phyloP scores from a whole-genome alignment of 2,329 filamentous ascomycete genomes.

The Cucurbitaria berberidis region DNA sequence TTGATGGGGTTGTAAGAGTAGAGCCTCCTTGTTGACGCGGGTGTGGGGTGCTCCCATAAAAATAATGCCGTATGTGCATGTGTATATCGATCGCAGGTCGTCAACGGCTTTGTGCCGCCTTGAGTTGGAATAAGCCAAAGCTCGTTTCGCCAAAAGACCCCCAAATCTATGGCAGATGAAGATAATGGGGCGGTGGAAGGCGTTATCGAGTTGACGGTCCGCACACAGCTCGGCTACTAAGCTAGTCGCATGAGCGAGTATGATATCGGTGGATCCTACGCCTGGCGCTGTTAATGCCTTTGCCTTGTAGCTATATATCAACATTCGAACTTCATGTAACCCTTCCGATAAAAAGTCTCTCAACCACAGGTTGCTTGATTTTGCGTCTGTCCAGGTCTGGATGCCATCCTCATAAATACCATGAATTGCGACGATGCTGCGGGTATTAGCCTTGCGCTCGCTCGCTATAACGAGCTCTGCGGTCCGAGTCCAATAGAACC shows the following conservation, averaged over 20 bases:
- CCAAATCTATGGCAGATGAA: constrained; percentile 78
- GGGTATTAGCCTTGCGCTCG: constrained; percentile 6
- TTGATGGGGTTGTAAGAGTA: constrained; percentile 8
- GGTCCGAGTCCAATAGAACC: neutral
- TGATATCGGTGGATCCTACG: constrained; percentile 21
- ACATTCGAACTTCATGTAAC: constrained; percentile 25
- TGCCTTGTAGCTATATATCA: constrained; percentile 36
- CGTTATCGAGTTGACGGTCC: constrained; percentile 56
- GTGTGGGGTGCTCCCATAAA: constrained; percentile 28
- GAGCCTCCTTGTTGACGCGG: constrained; percentile 18
- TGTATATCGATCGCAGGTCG: constrained; percentile 70
- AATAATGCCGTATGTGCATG: constrained; percentile 69
- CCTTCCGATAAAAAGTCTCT: constrained; percentile 37
- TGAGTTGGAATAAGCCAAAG: constrained; percentile 70
- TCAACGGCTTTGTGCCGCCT: constrained; percentile 65
- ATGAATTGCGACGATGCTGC: constrained; percentile 48
- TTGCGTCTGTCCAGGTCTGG: constrained; percentile 41
- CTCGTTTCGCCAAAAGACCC: constrained; percentile 73
- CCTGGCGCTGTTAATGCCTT: constrained; percentile 23
- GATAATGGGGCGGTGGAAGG: constrained; percentile 70
- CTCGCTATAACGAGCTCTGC: neutral
- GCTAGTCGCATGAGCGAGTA: constrained; percentile 36
- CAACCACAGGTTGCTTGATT: constrained; percentile 39
- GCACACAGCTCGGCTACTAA: constrained; percentile 47
- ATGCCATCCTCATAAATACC: constrained; percentile 39